Base-by-base conservation (phyloP, 2,329 filamentous ascomycete genomes). In the Tolypocladium nubicola region DNA sequence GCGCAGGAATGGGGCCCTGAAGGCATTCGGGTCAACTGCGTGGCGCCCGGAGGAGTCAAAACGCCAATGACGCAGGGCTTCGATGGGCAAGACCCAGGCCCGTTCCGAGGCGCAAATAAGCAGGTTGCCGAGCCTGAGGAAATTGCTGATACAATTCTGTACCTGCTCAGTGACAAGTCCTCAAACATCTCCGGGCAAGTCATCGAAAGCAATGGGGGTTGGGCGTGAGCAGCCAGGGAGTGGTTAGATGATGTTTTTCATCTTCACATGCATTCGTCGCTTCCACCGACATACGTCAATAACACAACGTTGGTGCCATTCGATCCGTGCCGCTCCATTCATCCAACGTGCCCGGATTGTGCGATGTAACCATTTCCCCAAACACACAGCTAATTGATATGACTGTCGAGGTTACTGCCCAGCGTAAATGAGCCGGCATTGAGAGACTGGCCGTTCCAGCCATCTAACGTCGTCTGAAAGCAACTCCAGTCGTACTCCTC, bases 31-130 rank as follows among this genome's bases (percentile, higher is more conserved):
- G 63, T 73, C 21, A 73, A 88, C 68, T 86, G 83, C 30, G 79
- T 88, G 57, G 84, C 80, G 38, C 84, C 85, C 0, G 85, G 86
- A 0, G 84, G 86, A 61, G 86, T 79, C 35, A 71, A 74, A 45
- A 79, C 76, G 4, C 74, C 74, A 0, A 73, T 78, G 69, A 74
- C 35, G 35, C 35, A 37, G 35, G 35, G 35, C 9, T 11, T 37
- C 10, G 35, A 37, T 10, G 9, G 35, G 10, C 35, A 11, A 13
- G 35, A 37, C 35, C 11, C 35, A 13, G 10, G 9, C 2, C 10
- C 11, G 35, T 37, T 37, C 35, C 35, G 35, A 37, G 41, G 40
- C 19, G 53, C 30, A 23, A 9, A 45, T 19, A 49, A 45, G 19
- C 9, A 16, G 16, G 8, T 55, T 3, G 16, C 45, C 4, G 40